Conservation (phyloP, 2,329 filamentous ascomycete genomes). For the Rutstroemia sp. region DNA sequence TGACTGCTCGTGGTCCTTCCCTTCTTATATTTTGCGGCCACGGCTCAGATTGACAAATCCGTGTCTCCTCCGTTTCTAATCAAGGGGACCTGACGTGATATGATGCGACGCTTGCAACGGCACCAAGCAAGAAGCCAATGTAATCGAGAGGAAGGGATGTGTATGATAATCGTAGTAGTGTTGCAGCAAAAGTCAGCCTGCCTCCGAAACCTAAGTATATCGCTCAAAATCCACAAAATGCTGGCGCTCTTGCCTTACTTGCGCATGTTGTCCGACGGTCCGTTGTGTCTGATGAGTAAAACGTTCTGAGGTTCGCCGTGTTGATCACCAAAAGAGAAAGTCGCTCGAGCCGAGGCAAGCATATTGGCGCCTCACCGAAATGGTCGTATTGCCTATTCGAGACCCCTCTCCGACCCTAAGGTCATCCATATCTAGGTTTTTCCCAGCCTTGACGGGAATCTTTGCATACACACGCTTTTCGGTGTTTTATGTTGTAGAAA, state of each 20-base stretch:
- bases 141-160: not conserved
- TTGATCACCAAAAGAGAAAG: not conserved
- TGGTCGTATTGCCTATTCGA: not conserved
- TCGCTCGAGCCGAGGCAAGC: constrained; percentile 3
- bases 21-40: not conserved
- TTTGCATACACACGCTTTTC: not conserved
- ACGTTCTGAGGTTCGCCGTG: not conserved
- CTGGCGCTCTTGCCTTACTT: not conserved
- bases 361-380: not conserved
- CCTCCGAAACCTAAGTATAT: not conserved
- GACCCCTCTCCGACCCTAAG: not conserved
- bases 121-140: not conserved
- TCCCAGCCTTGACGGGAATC: not conserved
- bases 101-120: not conserved
- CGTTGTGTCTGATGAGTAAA: not conserved
- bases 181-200: not conserved
- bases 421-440: not conserved
- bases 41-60: not conserved
- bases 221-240: constrained; percentile 5
- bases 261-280: not conserved
- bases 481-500: not conserved
- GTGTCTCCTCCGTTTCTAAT: not conserved
- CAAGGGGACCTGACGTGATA: not conserved
- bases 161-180: not conserved
- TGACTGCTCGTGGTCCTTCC: not conserved